Evolutionary conservation across 1,284 basidiomycete genomes (phyloP), one percentile per base, ranked within the genome.

Genomic region (Meira miltonrushii): DNA sequence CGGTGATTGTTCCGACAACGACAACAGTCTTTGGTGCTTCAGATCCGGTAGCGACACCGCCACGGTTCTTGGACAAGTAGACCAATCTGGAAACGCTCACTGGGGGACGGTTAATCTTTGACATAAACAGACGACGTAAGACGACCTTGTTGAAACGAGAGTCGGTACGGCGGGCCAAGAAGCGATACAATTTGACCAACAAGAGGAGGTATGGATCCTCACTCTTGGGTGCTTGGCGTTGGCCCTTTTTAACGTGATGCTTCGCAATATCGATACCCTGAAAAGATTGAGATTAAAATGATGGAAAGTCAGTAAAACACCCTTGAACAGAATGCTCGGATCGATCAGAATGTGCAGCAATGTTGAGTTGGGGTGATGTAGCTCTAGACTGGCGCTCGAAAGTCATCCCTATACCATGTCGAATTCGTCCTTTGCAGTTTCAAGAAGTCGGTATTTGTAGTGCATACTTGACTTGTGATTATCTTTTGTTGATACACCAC

Each of bases 231-330:
- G 92, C 92, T 72, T 89, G 89, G 75, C 94, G 88, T 80, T 86
- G 84, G 77, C 93, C 88, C 86, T 94, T 96, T 88, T 90, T 96
- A 87, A 96, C 93, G 87, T 99, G 94, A 85, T 97, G 94, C 80
- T 86, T 85, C 50, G 19, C 53, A 82, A 97, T 88, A 83, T 98
- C 94, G 83, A 97, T 96, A 89, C 94, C 94, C 93, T 93, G 43
- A 17, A 17, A 44, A 4, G 43, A 44, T 17, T 25, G 3, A 44
- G 8, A 9, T 44, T 33, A 8, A 33, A 33, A 8, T 33, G 8
- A 33, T 33, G 8, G 8, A 33, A 33, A 8, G 28, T 33, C 28
- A 33, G 28, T 33, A 33, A 33, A 33, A 4, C 8, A 33, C 8
- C 28, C 28, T 33, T 8, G 28, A 33, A 8, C 3, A 8, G 8